phyloP scores from a whole-genome alignment of 2,329 filamentous ascomycete genomes.

The Podosphaera xanthii region DNA sequence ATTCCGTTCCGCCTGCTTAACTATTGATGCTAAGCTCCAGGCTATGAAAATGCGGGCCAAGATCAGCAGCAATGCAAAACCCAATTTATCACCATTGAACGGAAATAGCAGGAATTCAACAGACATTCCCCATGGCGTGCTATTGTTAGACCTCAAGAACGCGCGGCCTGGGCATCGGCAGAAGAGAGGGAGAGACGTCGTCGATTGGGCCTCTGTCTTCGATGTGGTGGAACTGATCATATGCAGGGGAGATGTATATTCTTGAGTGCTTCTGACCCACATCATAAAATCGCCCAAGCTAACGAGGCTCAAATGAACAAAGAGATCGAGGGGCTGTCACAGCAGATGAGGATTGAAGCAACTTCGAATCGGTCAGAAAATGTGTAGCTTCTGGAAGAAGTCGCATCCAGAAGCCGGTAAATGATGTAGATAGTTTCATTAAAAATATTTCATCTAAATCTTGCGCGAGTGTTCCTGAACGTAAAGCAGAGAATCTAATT shows the following conservation, averaged over 20 bases:
- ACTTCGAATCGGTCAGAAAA: neutral
- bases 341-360: too few species aligned
- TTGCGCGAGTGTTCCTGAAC: too few species aligned
- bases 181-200: neutral
- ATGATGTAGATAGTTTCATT: too few species aligned
- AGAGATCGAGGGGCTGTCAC: neutral
- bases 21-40: too few species aligned
- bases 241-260: neutral
- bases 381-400: neutral
- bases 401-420: neutral
- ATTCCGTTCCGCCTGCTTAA: too few species aligned
- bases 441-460: too few species aligned
- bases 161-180: neutral
- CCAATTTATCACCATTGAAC: neutral
- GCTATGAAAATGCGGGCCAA: neutral
- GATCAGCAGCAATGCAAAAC: neutral
- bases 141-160: neutral
- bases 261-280: neutral
- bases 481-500: too few species aligned
- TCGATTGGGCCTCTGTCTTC: neutral
- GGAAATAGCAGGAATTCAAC: neutral
- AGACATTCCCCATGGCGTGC: neutral
- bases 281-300: neutral
- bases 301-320: neutral
- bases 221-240: neutral